Percentiles rank a stretch among this genome's conserved stretches.
phyloP scores from a whole-genome alignment of 1,284 basidiomycete genomes.

The Puccinia horiana region DNA sequence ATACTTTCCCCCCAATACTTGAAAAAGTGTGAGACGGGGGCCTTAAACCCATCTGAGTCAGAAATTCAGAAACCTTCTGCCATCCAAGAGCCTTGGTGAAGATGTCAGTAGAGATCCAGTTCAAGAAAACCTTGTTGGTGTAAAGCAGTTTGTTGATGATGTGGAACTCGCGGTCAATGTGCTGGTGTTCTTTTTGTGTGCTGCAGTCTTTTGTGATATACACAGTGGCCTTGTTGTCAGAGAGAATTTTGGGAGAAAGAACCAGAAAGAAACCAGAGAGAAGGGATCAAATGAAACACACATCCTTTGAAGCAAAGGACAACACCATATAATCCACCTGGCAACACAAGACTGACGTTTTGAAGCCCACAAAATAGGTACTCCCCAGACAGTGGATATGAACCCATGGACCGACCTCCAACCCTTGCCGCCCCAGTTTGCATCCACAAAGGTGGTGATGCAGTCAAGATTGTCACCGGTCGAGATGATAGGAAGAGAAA shows the following conservation, averaged over 20 bases:
- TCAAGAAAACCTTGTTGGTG: background rate
- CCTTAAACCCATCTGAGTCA: too few relatives aligned
- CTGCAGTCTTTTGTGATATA: background rate
- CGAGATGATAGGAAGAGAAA: background rate
- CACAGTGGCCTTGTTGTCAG: slow-evolving; percentile 1
- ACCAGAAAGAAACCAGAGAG: background rate
- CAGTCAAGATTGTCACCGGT: background rate
- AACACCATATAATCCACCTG: background rate
- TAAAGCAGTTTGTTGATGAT: background rate
- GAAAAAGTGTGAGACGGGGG: too few relatives aligned
- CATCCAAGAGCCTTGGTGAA: background rate
- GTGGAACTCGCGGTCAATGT: slow-evolving; percentile 1
- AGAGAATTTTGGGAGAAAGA: background rate
- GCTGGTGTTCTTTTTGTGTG: background rate
- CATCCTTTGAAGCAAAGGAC: background rate
- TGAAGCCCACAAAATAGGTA: background rate
- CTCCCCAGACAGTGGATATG: background rate
- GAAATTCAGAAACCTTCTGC: too few relatives aligned
- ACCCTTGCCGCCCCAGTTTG: background rate
- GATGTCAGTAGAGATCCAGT: background rate
- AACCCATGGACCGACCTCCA: background rate
- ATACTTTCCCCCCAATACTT: too few relatives aligned
- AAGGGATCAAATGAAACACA: background rate
- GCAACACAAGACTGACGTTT: background rate
- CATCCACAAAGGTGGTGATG: background rate